phyloP scores from a whole-genome alignment of 768 basidiomycete species.

The Mycena sanguinolenta region DNA sequence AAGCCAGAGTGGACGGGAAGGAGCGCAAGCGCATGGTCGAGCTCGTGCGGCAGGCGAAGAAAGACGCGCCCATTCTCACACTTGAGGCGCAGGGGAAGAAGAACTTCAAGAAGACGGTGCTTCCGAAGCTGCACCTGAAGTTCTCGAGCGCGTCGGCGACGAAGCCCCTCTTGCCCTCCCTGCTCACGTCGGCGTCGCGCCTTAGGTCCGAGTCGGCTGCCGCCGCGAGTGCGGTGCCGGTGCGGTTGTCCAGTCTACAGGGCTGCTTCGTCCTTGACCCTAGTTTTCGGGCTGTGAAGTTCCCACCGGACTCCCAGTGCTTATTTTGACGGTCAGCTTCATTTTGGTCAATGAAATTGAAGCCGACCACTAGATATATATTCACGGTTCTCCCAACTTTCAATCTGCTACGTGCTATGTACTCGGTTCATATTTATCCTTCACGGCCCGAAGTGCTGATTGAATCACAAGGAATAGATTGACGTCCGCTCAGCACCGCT shows the following conservation, averaged over 20 bases:
- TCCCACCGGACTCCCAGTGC: too few species aligned
- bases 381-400: too few species aligned
- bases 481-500: too few species aligned
- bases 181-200: conserved; percentile 31
- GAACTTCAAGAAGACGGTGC: not conserved
- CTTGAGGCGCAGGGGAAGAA: too few species aligned
- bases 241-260: conserved; percentile 7
- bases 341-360: too few species aligned
- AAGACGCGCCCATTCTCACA: not conserved
- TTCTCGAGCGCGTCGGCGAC: conserved; percentile 41
- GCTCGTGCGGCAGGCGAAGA: conserved; percentile 39
- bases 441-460: too few species aligned
- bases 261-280: too few species aligned
- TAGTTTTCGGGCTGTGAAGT: not conserved
- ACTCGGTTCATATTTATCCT: too few species aligned
- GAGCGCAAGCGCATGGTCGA: conserved; percentile 9
- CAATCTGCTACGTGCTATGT: too few species aligned
- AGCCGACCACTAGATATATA: too few species aligned
- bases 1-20: conserved; percentile 47
- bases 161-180: conserved; percentile 22
- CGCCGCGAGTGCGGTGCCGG: not conserved
- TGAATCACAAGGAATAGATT: too few species aligned
- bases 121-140: conserved; percentile 50
- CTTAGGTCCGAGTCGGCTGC: conserved; percentile 4
- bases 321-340: too few species aligned